Evolutionary conservation across 805 yeast species (phyloP), one percentile per base, ranked within the genome.

Genomic region (Brettanomyces sp.): DNA sequence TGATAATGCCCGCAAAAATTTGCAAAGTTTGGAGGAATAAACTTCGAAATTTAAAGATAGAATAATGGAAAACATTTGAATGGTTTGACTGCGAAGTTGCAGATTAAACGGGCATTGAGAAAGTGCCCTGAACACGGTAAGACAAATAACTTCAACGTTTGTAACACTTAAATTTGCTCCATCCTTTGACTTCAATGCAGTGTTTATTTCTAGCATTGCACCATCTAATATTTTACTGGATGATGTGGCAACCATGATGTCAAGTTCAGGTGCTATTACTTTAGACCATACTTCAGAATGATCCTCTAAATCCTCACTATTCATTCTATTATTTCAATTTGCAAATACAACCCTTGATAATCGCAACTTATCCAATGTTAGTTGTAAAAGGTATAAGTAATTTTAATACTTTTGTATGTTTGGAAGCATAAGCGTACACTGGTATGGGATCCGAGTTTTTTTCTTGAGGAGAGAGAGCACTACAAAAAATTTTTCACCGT

Each of bases 41-140:
- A 45, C 52, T 28, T 52, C 55, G 65, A 56, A 47, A 66, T 55
- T 55, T 30, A 55, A 36, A 2, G 49, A 44, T 7, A 73, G 51
- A 25, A 76, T 61, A 18, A 56, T 53, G 8, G 60, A 58, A 44
- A 81, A 69, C 3, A 72, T 64, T 12, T 58, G 51, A 30, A 64
- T 50, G 4, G 77, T 74, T 41, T 66, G 62, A 38, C 58, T 57
- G 45, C 80, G 67, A 13, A 83, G 76, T 42, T 58, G 61, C 9
- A 63, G 51, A 56, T 81, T 85, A 50, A 68, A 74, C 49, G 78
- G 79, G 43, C 48, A 57, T 53, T 68, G 68, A 41, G 64, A 61
- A 59, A 67, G 79, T 3, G 82, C 73, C 41, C 67, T 67, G 50
- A 80, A 63, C 41, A 80, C 58, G 13, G 59, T 55, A 5, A 58